Base-by-base conservation (phyloP, 768 basidiomycete species). In the Gloeopeniophorella convolvens region DNA sequence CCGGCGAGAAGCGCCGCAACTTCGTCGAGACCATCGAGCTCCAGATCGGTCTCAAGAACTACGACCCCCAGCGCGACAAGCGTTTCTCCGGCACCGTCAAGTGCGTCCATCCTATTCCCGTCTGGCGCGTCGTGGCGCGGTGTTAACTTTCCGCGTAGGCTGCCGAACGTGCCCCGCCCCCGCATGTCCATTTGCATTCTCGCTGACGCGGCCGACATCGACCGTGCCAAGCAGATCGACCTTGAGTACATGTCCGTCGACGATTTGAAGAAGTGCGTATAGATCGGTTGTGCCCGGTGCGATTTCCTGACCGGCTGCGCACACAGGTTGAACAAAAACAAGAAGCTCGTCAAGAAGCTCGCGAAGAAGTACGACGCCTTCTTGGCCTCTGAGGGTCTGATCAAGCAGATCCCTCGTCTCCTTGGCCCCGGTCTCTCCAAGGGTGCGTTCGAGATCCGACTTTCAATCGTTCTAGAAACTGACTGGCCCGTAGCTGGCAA, bases 111-210 rank as follows among this genome's bases (percentile, higher is more conserved):
- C 33, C 20, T 13, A 33, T 45, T 16, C 21, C 16, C 10, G 24
- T 35, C 20, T 42, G 27, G 31, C 4, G 21, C 4, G 28, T 32
- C n/a, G n/a, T 41, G 20, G n/a, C 4, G 30, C 40, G 36, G 26
- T 31, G 12, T 36, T 4, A n/a, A n/a, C n/a, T n/a, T 4, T 28
- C 31, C 8, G 13, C 16, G 18, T 60, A 95, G 92, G 74, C 81
- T 98, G 39, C 96, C 95, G 63, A 81, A 96, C 68, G 83, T 98
- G 62, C 96, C 96, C 64, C 91, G 96, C 59, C 96, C 96, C 47
- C 88, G 96, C 75, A 97, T 98, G 95, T 89, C 89, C 61, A 85
- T 99, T 67, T 98, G 96, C 80, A 97, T 98, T 79, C 89, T 99
- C 59, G 96, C 95, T 51, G 96, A 99, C 73, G 96, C 95, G 23